Base-by-base conservation (phyloP, 495 filamentous ascomycete species). In the Margaritispora aquatica region DNA sequence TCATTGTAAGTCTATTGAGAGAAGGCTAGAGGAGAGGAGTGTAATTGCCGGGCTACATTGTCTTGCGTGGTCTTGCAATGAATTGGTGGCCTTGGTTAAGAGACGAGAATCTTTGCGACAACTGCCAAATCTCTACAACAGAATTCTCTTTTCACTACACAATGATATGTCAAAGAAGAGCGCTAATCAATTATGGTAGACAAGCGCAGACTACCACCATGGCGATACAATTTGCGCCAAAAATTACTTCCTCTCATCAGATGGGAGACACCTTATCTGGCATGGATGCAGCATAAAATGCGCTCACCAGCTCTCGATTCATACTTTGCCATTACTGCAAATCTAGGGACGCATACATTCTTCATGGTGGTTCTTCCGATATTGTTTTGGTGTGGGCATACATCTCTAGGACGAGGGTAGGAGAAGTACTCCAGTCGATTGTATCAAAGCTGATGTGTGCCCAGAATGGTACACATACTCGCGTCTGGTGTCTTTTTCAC, bases 321-420 rank as follows among this genome's bases (percentile, higher is more conserved):
- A 24, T 98, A 96, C 73, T 98, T 98, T 68, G 92, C 93, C 15
- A 87, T 94, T 62, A 96, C 93, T 1, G 94, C 94, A 63, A 98
- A 97, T 73, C 86, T 97, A 41, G 94, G 94, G 27, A 98, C 94
- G 3, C 94, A 98, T 74, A 98, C 94, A 1, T 97, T 96, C 77
- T 98, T 96, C 76, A 98, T 96, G 92, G 80, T 95, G 53, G 83
- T 88, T 51, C 73, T 98, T 59, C 94, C 94, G 2, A 87, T 97
- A 53, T 79, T 97, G 56, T 97, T 97, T 75, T 98, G 94, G 94
- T 93, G 89, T 68, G 93, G 94, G 26, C 88, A 89, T 68, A 83
- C 84, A 26, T 83, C 75, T 56, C 79, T 95, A 49, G 94, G 88
- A 26, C 83, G 92, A 73, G 94, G 84, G 89, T 95, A 85, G 38